Base-by-base conservation (phyloP, 345 rosid genomes). In the Euclidium syriacum region DNA sequence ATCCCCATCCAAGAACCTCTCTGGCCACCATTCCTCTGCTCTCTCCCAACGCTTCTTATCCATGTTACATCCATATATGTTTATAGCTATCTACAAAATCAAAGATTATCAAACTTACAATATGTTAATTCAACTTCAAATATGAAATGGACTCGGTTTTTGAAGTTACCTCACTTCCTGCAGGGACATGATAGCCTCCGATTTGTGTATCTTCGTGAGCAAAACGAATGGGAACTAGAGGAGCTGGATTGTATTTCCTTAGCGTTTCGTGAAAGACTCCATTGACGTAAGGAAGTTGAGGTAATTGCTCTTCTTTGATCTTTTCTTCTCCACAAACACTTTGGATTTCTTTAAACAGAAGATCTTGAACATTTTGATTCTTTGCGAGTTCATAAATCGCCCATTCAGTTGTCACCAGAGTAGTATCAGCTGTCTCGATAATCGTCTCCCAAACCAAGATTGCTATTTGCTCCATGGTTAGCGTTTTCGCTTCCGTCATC, bases 41-140 rank as follows among this genome's bases (percentile, higher is more conserved):
- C 64, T 79, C 24, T 81, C 88, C 88, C 92, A 92, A 11, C 71
- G 76, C 22, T 78, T 82, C 74, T 80, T 85, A 67, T 92, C 85
- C 94, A 84, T 85, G 81, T 89, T 89, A 69, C 98, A 89, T 25
- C 97, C 96, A 16, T 84, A 92, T 0, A 92, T 76, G 76, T 92
- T 92, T 55, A 92, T 55, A 2, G 88, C 97, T 72, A 92, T 84
- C 98, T 92, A 77, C 69, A 72, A 15, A 39, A 63, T 15, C 43
- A 51, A n/a, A 62, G n/a, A 32, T 51, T 51, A n/a, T 10, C 33
- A 58, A 52, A 32, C 17, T n/a, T 7, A 51, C 5, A 38, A 26
- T 18, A 12, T 39, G 16, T 71, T 27, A n/a, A 19, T 1, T 5
- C 11, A 33, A 36, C 53, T 60, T 19, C 19, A 51, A 33, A 33